Evolutionary conservation across 2,329 filamentous ascomycete genomes (phyloP), one percentile per base, ranked within the genome.

Genomic region (Trichothecium roseum): DNA sequence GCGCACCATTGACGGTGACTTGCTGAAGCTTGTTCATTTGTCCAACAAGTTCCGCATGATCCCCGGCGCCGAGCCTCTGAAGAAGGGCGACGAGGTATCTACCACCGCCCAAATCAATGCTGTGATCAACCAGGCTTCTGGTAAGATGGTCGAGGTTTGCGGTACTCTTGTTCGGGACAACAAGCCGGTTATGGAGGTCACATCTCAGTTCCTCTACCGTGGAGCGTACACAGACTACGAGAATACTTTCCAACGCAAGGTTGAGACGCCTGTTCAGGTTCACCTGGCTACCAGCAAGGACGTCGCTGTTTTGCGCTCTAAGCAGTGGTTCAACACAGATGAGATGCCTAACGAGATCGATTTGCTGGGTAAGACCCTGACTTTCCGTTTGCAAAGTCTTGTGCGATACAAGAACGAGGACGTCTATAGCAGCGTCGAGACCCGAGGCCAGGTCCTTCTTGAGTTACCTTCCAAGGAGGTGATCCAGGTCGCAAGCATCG

Each of bases 101-200:
- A 96, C 91, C 3, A 94, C 85, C 37, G 91, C 91, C 30, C 87
- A 93, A 57, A 84, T 98, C 65, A 96, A 98, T 50, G 87, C 91
- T 13, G 87, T 98, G 51, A 82, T 98, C 67, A 98, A 96, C 66
- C 88, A 98, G 59, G 87, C 94, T 12, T 87, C 91, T 40, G 91
- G 91, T 32, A 98, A 98, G 72, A 95, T 98, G 88, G 93, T 98
- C 14, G 93, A 98, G 62, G 89, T 98, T n/a, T 95, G 88, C 52
- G 91, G 91, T 42, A 98, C 91, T 5, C 94, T 98, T 51, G 81
- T 74, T 36, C 82, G 91, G 30, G 78, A 88, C 36, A 82, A 82
- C 18, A 62, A 84, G 57, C 72, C 87, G 5, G 86, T 98, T 43
- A 98, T 98, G 91, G 87, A 98, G 56, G 91, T 98, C 18, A 96